Base-by-base conservation (phyloP, 2,329 filamentous ascomycete genomes). In the Pezizomycotina sp. region DNA sequence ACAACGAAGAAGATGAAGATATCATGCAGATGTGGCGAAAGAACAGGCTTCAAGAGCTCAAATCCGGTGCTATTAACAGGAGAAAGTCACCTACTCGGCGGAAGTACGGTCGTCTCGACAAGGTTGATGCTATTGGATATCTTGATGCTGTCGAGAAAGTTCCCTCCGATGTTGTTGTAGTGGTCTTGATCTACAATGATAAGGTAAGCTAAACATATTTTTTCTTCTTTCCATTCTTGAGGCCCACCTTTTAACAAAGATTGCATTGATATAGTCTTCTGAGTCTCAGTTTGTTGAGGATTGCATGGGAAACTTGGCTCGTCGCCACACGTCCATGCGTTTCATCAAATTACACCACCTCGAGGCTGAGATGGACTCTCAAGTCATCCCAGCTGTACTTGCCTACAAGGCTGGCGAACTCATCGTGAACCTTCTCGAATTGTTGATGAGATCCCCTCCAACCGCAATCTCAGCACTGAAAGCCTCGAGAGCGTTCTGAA, bases 141-240 rank as follows among this genome's bases (percentile, higher is more conserved):
- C 68, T 98, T n/a, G 84, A 95, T 57, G 84, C 86, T 36, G 82
- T 95, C 49, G 89, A 98, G 61, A 89, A 82, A 59, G 81, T 86
- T 4, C 66, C 73, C 24, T 60, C 74, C 30, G 79, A 86, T 29
- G 86, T 81, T 0, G 69, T 78, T 3, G 84, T 95, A 2, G 77
- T 93, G 2, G 89, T 98, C 18, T 91, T 86, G 60, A 83, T 98
- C 47, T 89, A 83, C 57, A 83, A 93, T 53, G 69, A 79, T 43
- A 69, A 78, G 64, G 83, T 92, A 69, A 55, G 72, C 60, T 32
- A 34, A 32, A n/a, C 27, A 27, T 37, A 22, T 27, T 28, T 22
- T 24, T 12, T 29, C 7, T 13, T 7, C 14, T n/a, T 23, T 31
- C 22, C 18, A 4, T 18, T 30, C 8, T 27, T 36, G 16, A 12